Evolutionary conservation across 331 rosid genomes (phyloP), one percentile per base, ranked within the genome.

Genomic region (Pyracantha coccinea): DNA sequence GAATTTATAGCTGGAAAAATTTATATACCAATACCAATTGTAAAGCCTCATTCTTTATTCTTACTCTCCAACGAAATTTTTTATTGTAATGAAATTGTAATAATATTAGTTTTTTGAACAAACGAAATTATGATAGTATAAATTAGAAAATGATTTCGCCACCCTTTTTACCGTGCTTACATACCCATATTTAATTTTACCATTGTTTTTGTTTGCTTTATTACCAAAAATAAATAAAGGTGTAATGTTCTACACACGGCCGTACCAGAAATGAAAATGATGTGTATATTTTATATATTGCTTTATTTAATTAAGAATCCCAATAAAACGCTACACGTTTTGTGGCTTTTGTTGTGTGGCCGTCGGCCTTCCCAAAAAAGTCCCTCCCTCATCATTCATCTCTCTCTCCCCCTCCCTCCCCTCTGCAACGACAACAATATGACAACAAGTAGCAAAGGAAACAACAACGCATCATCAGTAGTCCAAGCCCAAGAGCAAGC

Each of bases 231-330:
- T 35, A 35, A 35, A 35, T 35, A 35, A 35, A 35, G 44, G 44
- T 35, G 44, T 35, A n/a, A n/a, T n/a, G 76, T 90, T 20, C 24
- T 74, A 44, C 73, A 74, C 89, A 82, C 89, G 89, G 88, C 75
- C 25, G 52, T 52, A 61, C 6, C 66, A 60, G 14, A 6, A 25
- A 14, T 25, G 35, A 61, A 61, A 61, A 61, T 7, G 35, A 61
- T 27, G 66, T 7, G 35, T 7, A 60, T 25, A 60, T 14, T 57
- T 8, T 60, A 41, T 59, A 33, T 4, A n/a, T 24, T 59, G 16
- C 7, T 27, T 15, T 33, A 33, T 53, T 7, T 57, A 57, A 17
- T 33, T 45, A 9, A 6, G 9, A 12, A 32, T 19, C 78, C 52
- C 81, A 38, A 55, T 69, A 69, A 77, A 74, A 71, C 66, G 20